Evolutionary conservation across 148 eudicot genomes (phyloP).

Genomic region (Fagopyrum homotropicum): DNA sequence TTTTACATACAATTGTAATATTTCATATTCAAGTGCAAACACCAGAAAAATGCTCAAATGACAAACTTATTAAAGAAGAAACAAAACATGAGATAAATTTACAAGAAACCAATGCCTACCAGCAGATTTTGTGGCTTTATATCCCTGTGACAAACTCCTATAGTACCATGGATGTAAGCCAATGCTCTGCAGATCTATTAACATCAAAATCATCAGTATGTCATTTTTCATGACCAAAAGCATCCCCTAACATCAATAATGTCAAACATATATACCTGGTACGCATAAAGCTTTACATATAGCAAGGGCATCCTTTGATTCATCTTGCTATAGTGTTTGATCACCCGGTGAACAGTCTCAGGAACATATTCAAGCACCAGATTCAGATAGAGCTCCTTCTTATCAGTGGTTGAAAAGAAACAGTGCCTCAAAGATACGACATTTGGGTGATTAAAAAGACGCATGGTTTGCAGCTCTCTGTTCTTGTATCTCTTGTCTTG

Average conservation of each 20-base stretch:
- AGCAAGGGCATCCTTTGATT: conserved; percentile 75
- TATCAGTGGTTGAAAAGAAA: conserved; percentile 75
- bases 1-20: not conserved
- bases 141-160: conserved; percentile 70
- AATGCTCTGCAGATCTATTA: conserved; percentile 61
- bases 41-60: not conserved
- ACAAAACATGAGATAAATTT: not conserved
- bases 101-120: conserved; percentile 28
- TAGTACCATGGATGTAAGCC: conserved; percentile 50
- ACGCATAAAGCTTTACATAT: conserved; percentile 65
- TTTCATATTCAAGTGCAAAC: conserved; percentile 2
- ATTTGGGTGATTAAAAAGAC: conserved; percentile 74
- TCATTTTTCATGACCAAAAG: not conserved
- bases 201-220: not conserved
- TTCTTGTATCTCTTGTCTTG: conserved; percentile 89
- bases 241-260: conserved; percentile 2
- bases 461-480: conserved; percentile 77
- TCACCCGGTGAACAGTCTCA: conserved; percentile 70
- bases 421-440: conserved; percentile 65
- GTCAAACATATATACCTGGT: conserved; percentile 41
- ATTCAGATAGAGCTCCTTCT: conserved; percentile 66
- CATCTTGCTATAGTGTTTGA: conserved; percentile 61
- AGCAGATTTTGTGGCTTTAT: conserved; percentile 69
- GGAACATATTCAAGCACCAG: conserved; percentile 75
- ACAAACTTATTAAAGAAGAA: not conserved